Base-by-base conservation (phyloP, 257 asterid genomes). In the Phtheirospermum japonicum region DNA sequence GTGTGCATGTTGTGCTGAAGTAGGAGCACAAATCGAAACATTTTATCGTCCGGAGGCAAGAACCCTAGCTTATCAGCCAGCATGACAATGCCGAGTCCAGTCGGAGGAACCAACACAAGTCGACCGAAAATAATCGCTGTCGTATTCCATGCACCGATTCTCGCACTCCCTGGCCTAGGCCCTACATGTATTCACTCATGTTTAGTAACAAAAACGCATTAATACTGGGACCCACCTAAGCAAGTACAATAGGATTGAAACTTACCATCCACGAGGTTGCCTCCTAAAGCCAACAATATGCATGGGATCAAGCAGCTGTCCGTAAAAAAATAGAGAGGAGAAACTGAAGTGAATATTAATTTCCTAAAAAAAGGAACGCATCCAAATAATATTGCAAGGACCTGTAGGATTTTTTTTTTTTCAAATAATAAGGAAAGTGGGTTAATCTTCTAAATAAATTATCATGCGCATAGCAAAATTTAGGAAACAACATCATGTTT, bases 261-360 rank as follows among this genome's bases (percentile, higher is more conserved):
- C n/a, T n/a, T n/a, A n/a, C n/a, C n/a, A n/a, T n/a, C n/a, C n/a
- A n/a, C n/a, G n/a, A n/a, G n/a, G n/a, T n/a, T n/a, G n/a, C n/a
- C n/a, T n/a, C n/a, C n/a, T n/a, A n/a, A n/a, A n/a, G n/a, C n/a
- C n/a, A 93, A 69, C 67, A 93, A 66, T 79, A 93, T 93, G 84
- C 97, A 89, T 17, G 99, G 99, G 66, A 93, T 89, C 85, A 89
- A 23, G 75, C 96, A 93, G 83, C 99, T 93, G 82, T 93, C 97
- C 0, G 99, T 85, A 66, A 93, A 89, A 79, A 93, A 89, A 86
- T 89, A 93, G 52, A 93, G 74, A 19, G 97, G 97, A 76, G 96
- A 96, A 76, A 89, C 95, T 51, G 89, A 14, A 40, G 99, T 87
- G 74, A 93, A 82, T 76, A 93, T 69, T 77, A 82, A 63, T 59